A percentile compares a stretch with the other conserved stretches of the same genome.
phyloP scores from a whole-genome alignment of 2,329 filamentous ascomycete species.

The Fusarium sp. region DNA sequence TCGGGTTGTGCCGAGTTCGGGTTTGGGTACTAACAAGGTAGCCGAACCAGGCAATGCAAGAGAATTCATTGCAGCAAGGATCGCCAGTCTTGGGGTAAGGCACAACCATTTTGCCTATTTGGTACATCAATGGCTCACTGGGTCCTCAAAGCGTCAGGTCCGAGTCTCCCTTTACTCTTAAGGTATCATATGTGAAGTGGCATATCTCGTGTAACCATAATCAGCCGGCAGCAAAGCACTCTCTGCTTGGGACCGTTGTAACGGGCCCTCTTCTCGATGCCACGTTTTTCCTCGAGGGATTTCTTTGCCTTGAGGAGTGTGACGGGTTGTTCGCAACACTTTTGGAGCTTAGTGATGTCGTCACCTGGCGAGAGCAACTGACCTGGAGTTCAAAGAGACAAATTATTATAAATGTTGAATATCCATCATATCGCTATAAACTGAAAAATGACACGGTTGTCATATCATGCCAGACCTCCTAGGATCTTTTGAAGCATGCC shows the following conservation, averaged over 20 bases:
- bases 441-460: background rate
- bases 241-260: background rate
- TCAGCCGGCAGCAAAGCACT: background rate
- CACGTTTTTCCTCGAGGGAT: background rate
- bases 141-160: background rate
- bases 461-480: background rate
- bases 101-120: background rate
- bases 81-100: background rate
- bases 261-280: background rate
- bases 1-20: background rate
- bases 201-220: background rate
- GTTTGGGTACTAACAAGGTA: background rate
- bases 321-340: background rate
- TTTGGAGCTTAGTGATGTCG: background rate
- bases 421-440: background rate
- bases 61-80: background rate
- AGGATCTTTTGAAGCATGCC: conserved; percentile 24
- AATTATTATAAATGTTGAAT: background rate
- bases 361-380: background rate
- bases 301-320: background rate
- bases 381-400: background rate
- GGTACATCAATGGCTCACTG: background rate
- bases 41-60: background rate
- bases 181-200: background rate
- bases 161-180: background rate